These are phyloP conservation scores for Gardenia jasminoides DNA, from an alignment of 257 asterid genomes.

Conservation along the genomic window DNA sequence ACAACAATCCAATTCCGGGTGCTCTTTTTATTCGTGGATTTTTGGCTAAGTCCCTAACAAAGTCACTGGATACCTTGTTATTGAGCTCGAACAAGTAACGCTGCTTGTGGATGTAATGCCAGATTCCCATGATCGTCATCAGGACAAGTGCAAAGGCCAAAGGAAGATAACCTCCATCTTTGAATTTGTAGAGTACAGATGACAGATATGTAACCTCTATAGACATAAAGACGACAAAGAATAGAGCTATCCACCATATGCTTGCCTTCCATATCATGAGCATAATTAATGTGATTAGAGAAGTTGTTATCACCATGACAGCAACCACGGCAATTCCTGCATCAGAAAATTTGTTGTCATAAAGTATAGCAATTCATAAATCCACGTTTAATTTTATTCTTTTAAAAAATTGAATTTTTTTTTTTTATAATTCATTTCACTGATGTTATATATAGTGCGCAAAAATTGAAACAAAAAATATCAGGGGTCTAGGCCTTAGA, in stretches of 20 bases:
- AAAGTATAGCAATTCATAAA: no score
- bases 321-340: constrained; percentile 69
- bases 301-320: constrained; percentile 63
- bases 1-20: constrained; percentile 62
- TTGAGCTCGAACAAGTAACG: constrained; percentile 54
- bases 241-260: constrained; percentile 44
- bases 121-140: constrained; percentile 53
- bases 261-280: constrained; percentile 63
- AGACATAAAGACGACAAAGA: constrained; percentile 30
- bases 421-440: no score
- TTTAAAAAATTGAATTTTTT: no score
- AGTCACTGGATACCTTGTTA: constrained; percentile 52
- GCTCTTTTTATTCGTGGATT: constrained; percentile 32
- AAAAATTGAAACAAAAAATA: no score
- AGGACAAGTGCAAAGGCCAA: constrained; percentile 45
- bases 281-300: constrained; percentile 55
- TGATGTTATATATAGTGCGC: no score
- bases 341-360: neutral
- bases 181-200: constrained; percentile 56
- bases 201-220: constrained; percentile 47
- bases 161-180: constrained; percentile 69
- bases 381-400: no score
- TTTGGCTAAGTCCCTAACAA: constrained; percentile 36
- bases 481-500: no score
- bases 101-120: constrained; percentile 61